phyloP scores from a whole-genome alignment of 164 flowering plant genomes.

The Annona squamosa region DNA sequence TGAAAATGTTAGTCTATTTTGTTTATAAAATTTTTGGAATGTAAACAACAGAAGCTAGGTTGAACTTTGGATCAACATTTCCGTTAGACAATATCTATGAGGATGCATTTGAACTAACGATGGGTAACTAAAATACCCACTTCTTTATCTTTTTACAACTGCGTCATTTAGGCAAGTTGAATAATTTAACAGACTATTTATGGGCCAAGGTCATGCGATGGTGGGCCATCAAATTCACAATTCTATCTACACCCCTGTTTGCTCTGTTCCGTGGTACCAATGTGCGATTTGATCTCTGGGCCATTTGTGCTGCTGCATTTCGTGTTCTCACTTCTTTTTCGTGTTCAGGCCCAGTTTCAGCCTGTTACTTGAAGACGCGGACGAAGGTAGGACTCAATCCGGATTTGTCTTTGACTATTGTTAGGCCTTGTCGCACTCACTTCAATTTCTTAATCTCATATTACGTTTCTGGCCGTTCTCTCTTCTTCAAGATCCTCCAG shows the following conservation, averaged over 20 bases:
- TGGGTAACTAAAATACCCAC: no score
- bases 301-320: background rate
- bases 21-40: no score
- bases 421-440: background rate
- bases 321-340: background rate
- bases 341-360: constrained; percentile 77
- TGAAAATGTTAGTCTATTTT: background rate
- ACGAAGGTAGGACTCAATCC: constrained; percentile 51
- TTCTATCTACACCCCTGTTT: background rate
- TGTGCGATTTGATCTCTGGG: background rate
- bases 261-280: background rate
- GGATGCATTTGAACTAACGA: no score
- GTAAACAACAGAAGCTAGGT: no score
- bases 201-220: background rate
- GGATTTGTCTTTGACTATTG: background rate
- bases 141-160: no score
- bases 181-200: background rate
- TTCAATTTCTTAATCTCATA: background rate
- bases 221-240: background rate
- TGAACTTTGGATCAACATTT: no score
- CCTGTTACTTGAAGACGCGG: constrained; percentile 51
- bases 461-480: background rate
- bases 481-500: constrained; percentile 20
- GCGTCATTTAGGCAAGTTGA: background rate
- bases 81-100: no score